Evolutionary conservation across 306 rosid species (phyloP), one percentile per base, ranked within the genome.

Genomic region (Cicer judaicum): DNA sequence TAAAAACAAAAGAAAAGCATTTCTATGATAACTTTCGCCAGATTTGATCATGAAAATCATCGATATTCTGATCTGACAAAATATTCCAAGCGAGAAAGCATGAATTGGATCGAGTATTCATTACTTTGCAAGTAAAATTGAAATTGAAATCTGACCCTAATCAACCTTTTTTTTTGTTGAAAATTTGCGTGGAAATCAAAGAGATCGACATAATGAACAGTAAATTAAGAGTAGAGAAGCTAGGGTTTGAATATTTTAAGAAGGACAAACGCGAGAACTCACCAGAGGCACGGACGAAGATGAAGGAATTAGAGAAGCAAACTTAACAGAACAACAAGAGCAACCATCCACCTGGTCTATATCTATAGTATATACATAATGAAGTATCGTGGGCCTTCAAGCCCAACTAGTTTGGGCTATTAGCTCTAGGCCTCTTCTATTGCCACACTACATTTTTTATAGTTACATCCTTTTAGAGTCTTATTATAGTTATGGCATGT

Each of bases 171-270:
- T 21, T 21, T 21, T 21, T 11, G 7, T 2, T 24, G 1, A 5
- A 47, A 44, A 15, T 5, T 29, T 13, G 34, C 7, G 16, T 7
- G 49, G 7, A n/a, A 47, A 56, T n/a, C 1, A 52, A 56, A 48
- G 7, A 71, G 56, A 74, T 50, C 18, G 19, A 13, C 12, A 43
- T 15, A 29, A 49, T 7, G 48, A 53, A 50, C 8, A 55, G 63
- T 12, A 5, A 40, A 40, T 4, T 9, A 1, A 8, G 29, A 3
- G 5, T 2, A 2, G 9, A 0, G 15, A 7, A 44, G 49, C 6
- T 68, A 73, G 64, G 77, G 50, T 78, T 82, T 49, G 69, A 61
- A 68, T 80, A 77, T 77, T 76, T n/a, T 5, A 18, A 64, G 3
- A 29, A 0, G 1, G 18, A 49, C 8, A 57, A 50, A 52, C 19